Evolutionary conservation across 768 basidiomycete genomes (phyloP).

Genomic region (Mycena filopes): DNA sequence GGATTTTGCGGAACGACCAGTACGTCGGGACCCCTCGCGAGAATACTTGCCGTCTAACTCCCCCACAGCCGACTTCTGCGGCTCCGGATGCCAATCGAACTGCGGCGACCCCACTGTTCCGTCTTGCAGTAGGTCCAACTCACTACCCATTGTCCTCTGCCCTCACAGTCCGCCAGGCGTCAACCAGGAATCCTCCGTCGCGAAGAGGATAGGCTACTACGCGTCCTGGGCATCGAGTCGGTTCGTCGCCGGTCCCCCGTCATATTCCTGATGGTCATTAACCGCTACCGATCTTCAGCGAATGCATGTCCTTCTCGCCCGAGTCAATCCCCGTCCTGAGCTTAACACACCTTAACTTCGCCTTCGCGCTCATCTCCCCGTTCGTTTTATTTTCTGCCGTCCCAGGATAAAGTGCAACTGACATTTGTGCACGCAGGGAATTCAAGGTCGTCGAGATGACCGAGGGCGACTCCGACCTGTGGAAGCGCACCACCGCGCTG

Average conservation of each 20-base stretch:
- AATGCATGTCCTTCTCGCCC: slow-evolving; percentile 2
- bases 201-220: neutral
- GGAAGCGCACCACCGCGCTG: slow-evolving; percentile 18
- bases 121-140: slow-evolving; percentile 8
- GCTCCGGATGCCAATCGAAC: neutral
- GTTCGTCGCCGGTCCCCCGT: neutral
- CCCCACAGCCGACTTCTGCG: slow-evolving; percentile 13
- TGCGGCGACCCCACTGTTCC: neutral
- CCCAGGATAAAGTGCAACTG: too few relatives aligned
- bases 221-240: neutral
- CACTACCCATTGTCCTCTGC: neutral
- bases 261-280: neutral
- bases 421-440: too few relatives aligned
- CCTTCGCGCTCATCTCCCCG: too few relatives aligned
- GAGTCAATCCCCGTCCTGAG: neutral
- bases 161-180: neutral
- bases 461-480: slow-evolving; percentile 11
- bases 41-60: neutral
- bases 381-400: too few relatives aligned
- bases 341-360: neutral
- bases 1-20: slow-evolving; percentile 23
- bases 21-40: neutral
- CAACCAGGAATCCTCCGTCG: neutral
- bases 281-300: neutral
- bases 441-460: slow-evolving; percentile 18